Percentiles rank a stretch among this genome's conserved stretches.
These are phyloP conservation scores for Craspedostauros australis DNA, from an alignment of 108 stramenopile species.

Conservation along the genomic window DNA sequence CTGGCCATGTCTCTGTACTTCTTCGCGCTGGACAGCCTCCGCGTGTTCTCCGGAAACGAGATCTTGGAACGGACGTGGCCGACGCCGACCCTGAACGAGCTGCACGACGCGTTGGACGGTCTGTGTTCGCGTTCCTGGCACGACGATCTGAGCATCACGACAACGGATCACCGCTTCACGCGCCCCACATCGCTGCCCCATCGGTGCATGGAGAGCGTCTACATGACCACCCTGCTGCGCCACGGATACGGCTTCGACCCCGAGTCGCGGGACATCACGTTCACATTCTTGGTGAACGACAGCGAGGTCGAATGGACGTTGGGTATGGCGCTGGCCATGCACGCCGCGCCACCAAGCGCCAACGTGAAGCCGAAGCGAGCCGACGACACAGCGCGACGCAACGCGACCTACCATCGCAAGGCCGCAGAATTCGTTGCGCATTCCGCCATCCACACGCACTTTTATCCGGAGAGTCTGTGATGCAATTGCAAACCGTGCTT, in stretches of 20 bases:
- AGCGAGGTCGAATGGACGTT: constrained; percentile 88
- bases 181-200: constrained; percentile 74
- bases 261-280: constrained; percentile 74
- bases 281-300: constrained; percentile 79
- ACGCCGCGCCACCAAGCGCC: no score
- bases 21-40: constrained; percentile 85
- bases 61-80: constrained; percentile 67
- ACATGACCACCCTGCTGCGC: constrained; percentile 80
- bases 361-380: no score
- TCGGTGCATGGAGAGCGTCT: constrained; percentile 81
- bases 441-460: no score
- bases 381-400: no score
- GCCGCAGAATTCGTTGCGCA: no score
- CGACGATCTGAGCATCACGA: constrained; percentile 61
- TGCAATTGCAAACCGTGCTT: no score
- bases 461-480: no score
- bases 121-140: constrained; percentile 79
- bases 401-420: no score
- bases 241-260: constrained; percentile 89
- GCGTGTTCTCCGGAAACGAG: constrained; percentile 65
- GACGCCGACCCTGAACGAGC: constrained; percentile 71
- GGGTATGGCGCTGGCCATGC: constrained; percentile 68
- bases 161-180: constrained; percentile 64
- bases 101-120: constrained; percentile 70
- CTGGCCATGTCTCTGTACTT: constrained; percentile 91